Evolutionary conservation across 176 grass and related monocot genomes (phyloP).

Genomic region (Aechmea fasciata): DNA sequence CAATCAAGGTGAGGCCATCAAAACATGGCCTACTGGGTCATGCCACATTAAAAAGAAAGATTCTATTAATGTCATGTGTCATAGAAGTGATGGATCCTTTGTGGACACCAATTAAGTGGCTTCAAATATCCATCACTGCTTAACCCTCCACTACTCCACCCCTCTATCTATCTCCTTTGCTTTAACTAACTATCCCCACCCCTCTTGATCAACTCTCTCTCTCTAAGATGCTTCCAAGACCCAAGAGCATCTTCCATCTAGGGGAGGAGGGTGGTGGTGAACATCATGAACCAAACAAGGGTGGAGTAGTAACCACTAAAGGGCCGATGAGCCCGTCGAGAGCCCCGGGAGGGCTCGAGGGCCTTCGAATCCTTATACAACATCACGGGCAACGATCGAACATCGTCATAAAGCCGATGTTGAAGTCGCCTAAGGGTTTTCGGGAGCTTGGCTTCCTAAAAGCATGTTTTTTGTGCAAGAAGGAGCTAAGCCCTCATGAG

Average conservation of each 20-base stretch:
- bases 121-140: conserved; percentile 49
- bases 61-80: conserved; percentile 4
- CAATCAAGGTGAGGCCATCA: too few relatives aligned
- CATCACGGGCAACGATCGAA: conserved; percentile 10
- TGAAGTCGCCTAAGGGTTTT: conserved; percentile 16
- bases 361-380: conserved; percentile 52
- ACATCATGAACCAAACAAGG: background rate
- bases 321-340: conserved; percentile 4
- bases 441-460: conserved; percentile 20
- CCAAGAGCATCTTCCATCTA: conserved; percentile 64
- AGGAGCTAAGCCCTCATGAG: conserved; percentile 39
- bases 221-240: conserved; percentile 49
- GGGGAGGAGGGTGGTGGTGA: conserved; percentile 51
- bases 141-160: conserved; percentile 4
- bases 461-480: conserved; percentile 45
- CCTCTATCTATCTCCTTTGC: background rate
- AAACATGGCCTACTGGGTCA: too few relatives aligned
- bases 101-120: conserved; percentile 27
- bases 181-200: background rate
- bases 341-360: conserved; percentile 12
- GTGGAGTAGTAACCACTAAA: background rate
- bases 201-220: background rate
- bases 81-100: conserved; percentile 18
- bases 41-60: too few relatives aligned
- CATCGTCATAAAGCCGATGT: conserved; percentile 32